Evolutionary conservation across 768 basidiomycete species (phyloP).

Genomic region (Phanerochaete carnosa): DNA sequence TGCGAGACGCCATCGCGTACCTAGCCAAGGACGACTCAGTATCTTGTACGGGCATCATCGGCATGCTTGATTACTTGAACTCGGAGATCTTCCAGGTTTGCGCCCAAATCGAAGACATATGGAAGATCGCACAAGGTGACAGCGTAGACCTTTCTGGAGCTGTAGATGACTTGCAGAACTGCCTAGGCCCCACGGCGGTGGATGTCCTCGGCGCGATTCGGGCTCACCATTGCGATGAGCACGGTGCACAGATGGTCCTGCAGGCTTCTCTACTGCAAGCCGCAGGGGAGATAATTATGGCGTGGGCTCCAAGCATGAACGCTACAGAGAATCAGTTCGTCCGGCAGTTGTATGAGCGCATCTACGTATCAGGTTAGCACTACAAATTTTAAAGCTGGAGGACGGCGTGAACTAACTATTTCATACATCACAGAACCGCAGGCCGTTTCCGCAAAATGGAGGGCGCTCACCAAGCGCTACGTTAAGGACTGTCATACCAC

Average conservation of each 20-base stretch:
- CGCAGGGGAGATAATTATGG: background rate
- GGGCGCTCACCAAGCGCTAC: background rate
- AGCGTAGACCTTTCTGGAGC: background rate
- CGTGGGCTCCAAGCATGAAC: background rate
- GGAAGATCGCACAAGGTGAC: constrained; percentile 13
- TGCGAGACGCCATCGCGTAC: constrained; percentile 43
- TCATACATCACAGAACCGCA: background rate
- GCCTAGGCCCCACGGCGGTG: background rate
- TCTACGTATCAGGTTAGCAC: background rate
- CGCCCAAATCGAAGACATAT: constrained; percentile 42
- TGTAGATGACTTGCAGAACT: background rate
- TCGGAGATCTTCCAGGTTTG: constrained; percentile 46
- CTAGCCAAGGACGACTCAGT: constrained; percentile 38
- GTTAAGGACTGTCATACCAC: background rate
- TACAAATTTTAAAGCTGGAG: background rate
- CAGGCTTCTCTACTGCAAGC: background rate
- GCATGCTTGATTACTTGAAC: constrained; percentile 43
- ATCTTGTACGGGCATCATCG: constrained; percentile 43
- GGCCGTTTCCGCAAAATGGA: background rate
- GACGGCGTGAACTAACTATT: background rate
- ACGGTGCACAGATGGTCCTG: background rate
- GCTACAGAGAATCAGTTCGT: background rate
- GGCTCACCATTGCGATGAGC: background rate
- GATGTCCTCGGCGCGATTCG: background rate
- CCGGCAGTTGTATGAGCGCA: background rate